These are phyloP conservation scores for Astrephomene gubernaculifera DNA, from an alignment of 139 green algal genomes.

Conservation along the genomic window DNA sequence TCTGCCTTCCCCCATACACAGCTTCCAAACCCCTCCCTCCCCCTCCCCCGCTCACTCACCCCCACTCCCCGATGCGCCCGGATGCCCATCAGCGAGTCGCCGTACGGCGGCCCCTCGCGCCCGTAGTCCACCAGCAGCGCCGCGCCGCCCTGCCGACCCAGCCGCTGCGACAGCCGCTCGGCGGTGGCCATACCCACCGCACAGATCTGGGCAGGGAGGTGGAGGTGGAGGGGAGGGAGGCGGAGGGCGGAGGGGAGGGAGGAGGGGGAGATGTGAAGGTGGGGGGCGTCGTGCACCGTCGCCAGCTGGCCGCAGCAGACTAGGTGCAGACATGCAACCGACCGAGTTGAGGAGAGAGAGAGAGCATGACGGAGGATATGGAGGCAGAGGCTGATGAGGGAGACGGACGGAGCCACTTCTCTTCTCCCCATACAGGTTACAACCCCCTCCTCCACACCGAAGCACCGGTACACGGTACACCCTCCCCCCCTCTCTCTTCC, in stretches of 20 bases:
- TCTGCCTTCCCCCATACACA: not conserved
- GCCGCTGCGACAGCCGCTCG: slow-evolving; percentile 74
- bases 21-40: not conserved
- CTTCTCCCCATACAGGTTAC: too few relatives aligned
- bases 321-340: too few relatives aligned
- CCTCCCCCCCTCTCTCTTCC: not conserved
- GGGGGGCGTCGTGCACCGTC: too few relatives aligned
- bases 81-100: slow-evolving; percentile 79
- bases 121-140: slow-evolving; percentile 98
- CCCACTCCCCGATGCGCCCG: slow-evolving; percentile 58
- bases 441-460: too few relatives aligned
- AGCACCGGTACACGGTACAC: not conserved
- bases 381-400: too few relatives aligned
- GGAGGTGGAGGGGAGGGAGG: not conserved
- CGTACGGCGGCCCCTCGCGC: slow-evolving; percentile 76
- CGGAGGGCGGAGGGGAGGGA: too few relatives aligned
- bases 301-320: too few relatives aligned
- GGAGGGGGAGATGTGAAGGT: too few relatives aligned
- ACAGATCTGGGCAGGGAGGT: slow-evolving; percentile 46
- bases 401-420: too few relatives aligned
- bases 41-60: slow-evolving; percentile 16
- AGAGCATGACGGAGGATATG: too few relatives aligned
- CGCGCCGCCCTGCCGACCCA: slow-evolving; percentile 80
- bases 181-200: slow-evolving; percentile 77
- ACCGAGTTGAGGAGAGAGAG: too few relatives aligned